phyloP scores from a whole-genome alignment of 2,329 filamentous ascomycete species.

The Microascus cirrosus region DNA sequence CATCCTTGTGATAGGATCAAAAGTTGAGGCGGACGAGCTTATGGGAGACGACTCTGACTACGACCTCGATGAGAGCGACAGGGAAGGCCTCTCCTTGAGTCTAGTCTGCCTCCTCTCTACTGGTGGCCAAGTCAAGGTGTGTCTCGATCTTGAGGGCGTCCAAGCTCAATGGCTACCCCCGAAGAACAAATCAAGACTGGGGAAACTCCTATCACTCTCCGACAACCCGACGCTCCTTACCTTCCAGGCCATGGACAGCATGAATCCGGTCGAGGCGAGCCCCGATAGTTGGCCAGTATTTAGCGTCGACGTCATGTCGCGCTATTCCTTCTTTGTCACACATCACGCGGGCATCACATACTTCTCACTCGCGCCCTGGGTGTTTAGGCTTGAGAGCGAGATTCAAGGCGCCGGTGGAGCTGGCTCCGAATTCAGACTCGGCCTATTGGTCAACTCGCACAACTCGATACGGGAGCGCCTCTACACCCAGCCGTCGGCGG shows the following conservation, averaged over 20 bases:
- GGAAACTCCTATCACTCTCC: constrained; percentile 23
- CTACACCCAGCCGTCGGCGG: constrained; percentile 38
- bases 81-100: constrained; percentile 48
- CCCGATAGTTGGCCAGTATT: constrained; percentile 53
- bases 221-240: constrained; percentile 40
- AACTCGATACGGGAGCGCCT: constrained; percentile 44
- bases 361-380: constrained; percentile 50
- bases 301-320: constrained; percentile 47
- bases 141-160: constrained; percentile 49
- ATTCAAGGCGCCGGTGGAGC: constrained; percentile 38
- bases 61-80: constrained; percentile 43
- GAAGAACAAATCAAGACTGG: constrained; percentile 35
- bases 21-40: constrained; percentile 46
- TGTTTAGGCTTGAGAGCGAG: constrained; percentile 53
- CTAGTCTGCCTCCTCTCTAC: constrained; percentile 49
- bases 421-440: constrained; percentile 50
- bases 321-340: constrained; percentile 53
- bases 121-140: constrained; percentile 49
- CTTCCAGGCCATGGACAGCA: constrained; percentile 52
- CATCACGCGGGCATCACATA: constrained; percentile 49
- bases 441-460: constrained; percentile 47
- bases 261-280: constrained; percentile 40
- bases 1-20: constrained; percentile 51
- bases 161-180: constrained; percentile 57
- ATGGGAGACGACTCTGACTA: constrained; percentile 57